phyloP scores from a whole-genome alignment of 768 basidiomycete genomes.

The Boletus sp. region DNA sequence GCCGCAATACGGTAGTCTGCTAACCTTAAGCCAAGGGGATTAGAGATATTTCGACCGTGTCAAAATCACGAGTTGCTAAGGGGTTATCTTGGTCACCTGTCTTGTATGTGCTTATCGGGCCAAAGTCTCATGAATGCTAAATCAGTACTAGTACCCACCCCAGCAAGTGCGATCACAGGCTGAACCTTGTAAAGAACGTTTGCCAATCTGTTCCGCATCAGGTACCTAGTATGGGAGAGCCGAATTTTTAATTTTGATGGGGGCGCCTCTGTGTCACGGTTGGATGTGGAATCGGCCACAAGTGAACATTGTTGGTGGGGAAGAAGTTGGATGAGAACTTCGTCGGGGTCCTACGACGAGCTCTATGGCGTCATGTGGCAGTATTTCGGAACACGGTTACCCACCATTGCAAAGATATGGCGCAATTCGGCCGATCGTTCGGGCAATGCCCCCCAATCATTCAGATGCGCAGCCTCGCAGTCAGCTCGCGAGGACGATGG shows the following conservation, averaged over 20 bases:
- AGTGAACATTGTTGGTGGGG: conserved; percentile 8
- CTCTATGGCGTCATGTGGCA: neutral
- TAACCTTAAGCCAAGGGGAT: conserved; percentile 10
- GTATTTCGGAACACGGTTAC: neutral
- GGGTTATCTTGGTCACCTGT: conserved; percentile 27
- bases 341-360: neutral
- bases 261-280: neutral
- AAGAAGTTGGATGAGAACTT: neutral
- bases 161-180: conserved; percentile 14
- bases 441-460: neutral
- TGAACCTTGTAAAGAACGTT: conserved; percentile 15
- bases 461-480: neutral
- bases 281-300: neutral
- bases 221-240: conserved; percentile 9
- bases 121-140: conserved; percentile 13
- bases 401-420: neutral
- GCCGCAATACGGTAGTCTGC: conserved; percentile 2
- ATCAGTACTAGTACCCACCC: conserved; percentile 6
- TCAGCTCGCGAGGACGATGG: neutral
- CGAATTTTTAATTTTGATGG: conserved; percentile 15
- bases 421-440: neutral
- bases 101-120: conserved; percentile 22
- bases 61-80: conserved; percentile 15
- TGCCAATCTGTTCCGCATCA: conserved; percentile 15
- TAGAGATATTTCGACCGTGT: neutral